Evolutionary conservation across 1,284 basidiomycete species (phyloP).

Genomic region (Cronartium ribicola): DNA sequence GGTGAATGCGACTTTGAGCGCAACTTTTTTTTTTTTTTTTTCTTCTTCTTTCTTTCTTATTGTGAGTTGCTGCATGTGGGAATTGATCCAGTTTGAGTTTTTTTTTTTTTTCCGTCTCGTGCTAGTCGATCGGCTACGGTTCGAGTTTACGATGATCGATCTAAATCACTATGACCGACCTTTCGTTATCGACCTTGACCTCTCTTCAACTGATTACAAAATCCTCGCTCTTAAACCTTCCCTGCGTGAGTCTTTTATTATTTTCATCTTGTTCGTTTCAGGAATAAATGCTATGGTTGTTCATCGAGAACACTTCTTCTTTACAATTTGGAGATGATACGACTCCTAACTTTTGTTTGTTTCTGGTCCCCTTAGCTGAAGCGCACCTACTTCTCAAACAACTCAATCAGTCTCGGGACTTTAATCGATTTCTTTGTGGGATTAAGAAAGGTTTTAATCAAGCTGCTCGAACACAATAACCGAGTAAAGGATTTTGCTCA

Average conservation of each 20-base stretch:
- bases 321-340: background rate
- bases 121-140: background rate
- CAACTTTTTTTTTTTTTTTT: no score
- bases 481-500: background rate
- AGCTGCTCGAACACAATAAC: background rate
- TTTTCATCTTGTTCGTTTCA: no score
- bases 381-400: background rate
- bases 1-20: no score
- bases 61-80: no score
- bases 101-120: background rate
- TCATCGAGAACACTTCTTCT: background rate
- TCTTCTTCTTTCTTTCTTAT: no score
- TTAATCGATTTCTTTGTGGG: background rate
- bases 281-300: no score
- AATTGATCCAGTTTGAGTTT: background rate
- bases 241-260: background rate
- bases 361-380: background rate
- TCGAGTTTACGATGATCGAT: background rate
- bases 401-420: background rate
- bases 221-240: background rate
- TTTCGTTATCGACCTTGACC: background rate
- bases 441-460: background rate
- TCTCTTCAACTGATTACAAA: background rate
- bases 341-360: background rate
- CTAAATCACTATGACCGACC: background rate